These are phyloP conservation scores for Calcarisporium arbuscula DNA, from an alignment of 2,329 filamentous ascomycete genomes.

Conservation along the genomic window DNA sequence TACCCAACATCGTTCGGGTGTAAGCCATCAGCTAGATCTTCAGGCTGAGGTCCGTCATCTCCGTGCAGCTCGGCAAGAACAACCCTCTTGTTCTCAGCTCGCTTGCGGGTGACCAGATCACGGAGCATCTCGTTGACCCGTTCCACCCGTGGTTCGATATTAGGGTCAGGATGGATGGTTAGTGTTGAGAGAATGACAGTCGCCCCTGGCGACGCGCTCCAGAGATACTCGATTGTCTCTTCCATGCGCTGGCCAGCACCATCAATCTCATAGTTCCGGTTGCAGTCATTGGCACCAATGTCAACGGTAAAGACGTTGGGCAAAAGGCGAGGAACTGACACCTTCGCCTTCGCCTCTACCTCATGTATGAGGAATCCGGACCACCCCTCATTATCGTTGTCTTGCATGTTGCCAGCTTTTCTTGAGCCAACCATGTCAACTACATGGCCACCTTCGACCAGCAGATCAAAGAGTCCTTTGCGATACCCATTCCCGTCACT, in stretches of 20 bases:
- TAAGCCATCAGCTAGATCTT: slow-evolving; percentile 25
- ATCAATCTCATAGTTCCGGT: slow-evolving; percentile 21
- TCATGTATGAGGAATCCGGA: slow-evolving; percentile 26
- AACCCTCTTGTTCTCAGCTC: slow-evolving; percentile 18
- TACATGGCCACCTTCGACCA: slow-evolving; percentile 21
- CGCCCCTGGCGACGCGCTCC: slow-evolving; percentile 18
- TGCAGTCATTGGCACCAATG: slow-evolving; percentile 33
- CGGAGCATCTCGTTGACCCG: slow-evolving; percentile 22
- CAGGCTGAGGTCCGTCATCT: slow-evolving; percentile 16
- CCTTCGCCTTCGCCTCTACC: slow-evolving; percentile 22
- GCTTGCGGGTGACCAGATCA: slow-evolving; percentile 16
- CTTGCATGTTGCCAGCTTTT: slow-evolving; percentile 25
- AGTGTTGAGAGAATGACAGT: slow-evolving; percentile 23
- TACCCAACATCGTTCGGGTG: slow-evolving; percentile 29
- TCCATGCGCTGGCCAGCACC: slow-evolving; percentile 20
- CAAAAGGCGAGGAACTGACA: slow-evolving; percentile 18
- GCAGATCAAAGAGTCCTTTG: slow-evolving; percentile 24
- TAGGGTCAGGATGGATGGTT: slow-evolving; percentile 18
- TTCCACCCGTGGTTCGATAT: slow-evolving; percentile 16
- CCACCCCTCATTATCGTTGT: slow-evolving; percentile 32
- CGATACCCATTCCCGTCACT: slow-evolving; percentile 30
- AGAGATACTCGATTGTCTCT: slow-evolving; percentile 23
- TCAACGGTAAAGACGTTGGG: slow-evolving; percentile 33
- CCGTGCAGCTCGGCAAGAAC: slow-evolving; percentile 33
- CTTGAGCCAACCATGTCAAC: slow-evolving; percentile 32